Evolutionary conservation across 306 rosid species (phyloP), one percentile per base, ranked within the genome.

Genomic region (Psophocarpus tetragonolobus): DNA sequence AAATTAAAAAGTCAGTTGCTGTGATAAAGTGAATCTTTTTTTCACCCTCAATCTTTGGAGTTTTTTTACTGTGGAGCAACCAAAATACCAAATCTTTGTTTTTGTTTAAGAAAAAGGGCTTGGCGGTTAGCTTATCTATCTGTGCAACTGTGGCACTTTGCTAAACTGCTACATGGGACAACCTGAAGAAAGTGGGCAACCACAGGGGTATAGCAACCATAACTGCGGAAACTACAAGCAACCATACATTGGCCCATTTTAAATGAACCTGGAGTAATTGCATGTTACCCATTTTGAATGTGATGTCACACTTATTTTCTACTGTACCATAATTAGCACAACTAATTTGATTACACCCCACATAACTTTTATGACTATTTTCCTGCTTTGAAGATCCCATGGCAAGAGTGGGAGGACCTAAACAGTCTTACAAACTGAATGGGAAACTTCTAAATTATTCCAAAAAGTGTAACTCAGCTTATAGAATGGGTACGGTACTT

Each of bases 321-420:
- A 68, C 65, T 48, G 20, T 35, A 69, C 76, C 67, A 78, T 80
- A 76, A 91, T 88, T 83, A 90, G 84, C 60, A 74, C 69, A 54
- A 57, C 74, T 78, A 56, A 66, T 79, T 79, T 83, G 74, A 78
- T 68, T 10, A 66, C 38, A 29, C 54, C 67, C 41, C 79, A 81
- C 73, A 76, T 47, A 73, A 61, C 85, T 35, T 80, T 64, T 76
- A 36, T 65, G 57, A 70, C 68, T 65, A 32, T 54, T 64, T 32
- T 17, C 58, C 26, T 76, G 26, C 27, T 76, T 71, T 79, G 57
- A 58, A 75, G 80, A 61, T 77, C 58, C 73, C 68, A 35, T 17
- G 20, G 71, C 8, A 73, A 38, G 70, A 64, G 56, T 71, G 41
- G 30, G 73, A 73, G 75, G 32, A 33, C 75, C 72, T 24, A 32